Evolutionary conservation across 2,329 filamentous ascomycete genomes (phyloP), one percentile per base, ranked within the genome.

Genomic region (Drechmeria coniospora): DNA sequence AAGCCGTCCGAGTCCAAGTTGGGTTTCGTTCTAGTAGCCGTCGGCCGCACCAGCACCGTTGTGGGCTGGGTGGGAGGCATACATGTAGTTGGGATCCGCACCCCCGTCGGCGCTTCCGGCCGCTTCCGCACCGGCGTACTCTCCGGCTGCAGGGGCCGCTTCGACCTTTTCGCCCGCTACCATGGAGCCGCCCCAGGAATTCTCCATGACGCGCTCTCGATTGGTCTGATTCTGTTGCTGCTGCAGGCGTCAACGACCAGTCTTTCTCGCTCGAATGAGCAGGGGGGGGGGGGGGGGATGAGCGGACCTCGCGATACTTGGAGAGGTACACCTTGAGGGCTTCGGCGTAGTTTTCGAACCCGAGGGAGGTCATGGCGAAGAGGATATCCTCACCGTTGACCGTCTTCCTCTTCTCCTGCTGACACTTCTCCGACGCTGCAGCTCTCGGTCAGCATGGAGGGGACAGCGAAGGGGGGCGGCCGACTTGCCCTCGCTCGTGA

Each of bases 321-420:
- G 86, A 83, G 23, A 98, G 68, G 53, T 98, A 98, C 42, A 98
- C 94, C 59, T 98, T 98, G 32, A 98, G 65, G 2, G 90, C 90
- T 54, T 98, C 90, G 15, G 87, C 80, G 51, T 98, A 98, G 59
- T 98, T 98, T 57, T 98, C 90, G 54, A 98, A 98, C 1, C 90
- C 90, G 20, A 98, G 69, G 15, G 90, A 98, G 6, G 87, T 95
- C 90, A 98, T 98, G 35, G 90, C 90, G 50, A 95, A 98, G 25
- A 98, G 63, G 34, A 98, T 98, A 46, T 98, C 90, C 56, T 98
- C 90, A 42, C 90, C 90, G 48, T 98, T 98, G 41, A 98, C 90
- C 0, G 90, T 98, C 65, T 98, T 98, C 46, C 90, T 75, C 66
- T 98, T 98, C 57, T 98, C 90, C 55, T 95, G 90, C 53, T 98